A percentile compares a stretch with the other conserved stretches of the same genome.
phyloP scores from a whole-genome alignment of 768 basidiomycete species.

The Tylopilus sp. region DNA sequence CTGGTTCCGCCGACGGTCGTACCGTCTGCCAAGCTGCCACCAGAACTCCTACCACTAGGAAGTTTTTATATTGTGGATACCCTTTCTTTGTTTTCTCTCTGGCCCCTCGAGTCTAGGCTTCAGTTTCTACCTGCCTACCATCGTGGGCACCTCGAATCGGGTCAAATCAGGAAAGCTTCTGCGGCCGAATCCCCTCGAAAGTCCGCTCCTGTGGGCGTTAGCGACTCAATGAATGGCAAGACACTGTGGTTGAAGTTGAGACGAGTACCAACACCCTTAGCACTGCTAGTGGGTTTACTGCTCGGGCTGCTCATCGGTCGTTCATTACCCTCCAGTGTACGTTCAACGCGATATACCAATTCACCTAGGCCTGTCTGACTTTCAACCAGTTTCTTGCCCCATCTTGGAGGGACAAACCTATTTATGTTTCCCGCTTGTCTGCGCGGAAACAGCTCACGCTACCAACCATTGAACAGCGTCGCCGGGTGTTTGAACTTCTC shows the following conservation, averaged over 20 bases:
- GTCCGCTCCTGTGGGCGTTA: not conserved
- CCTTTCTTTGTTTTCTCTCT: too few relatives aligned
- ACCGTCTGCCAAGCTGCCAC: too few relatives aligned
- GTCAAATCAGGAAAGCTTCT: not conserved
- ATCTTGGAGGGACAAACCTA: constrained; percentile 55
- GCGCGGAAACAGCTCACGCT: constrained; percentile 63
- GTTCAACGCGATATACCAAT: constrained; percentile 1
- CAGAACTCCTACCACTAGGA: too few relatives aligned
- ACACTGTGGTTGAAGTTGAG: constrained; percentile 33
- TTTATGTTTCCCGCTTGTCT: constrained; percentile 45
- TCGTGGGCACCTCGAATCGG: not conserved
- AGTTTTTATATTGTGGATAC: too few relatives aligned
- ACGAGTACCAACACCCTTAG: constrained; percentile 51
- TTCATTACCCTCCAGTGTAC: constrained; percentile 37
- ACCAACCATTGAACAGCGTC: constrained; percentile 81
- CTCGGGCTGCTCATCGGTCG: constrained; percentile 58
- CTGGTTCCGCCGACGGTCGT: too few relatives aligned
- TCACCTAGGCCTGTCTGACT: not conserved
- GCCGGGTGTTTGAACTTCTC: constrained; percentile 81
- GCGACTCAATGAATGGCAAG: constrained; percentile 27
- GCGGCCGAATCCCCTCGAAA: not conserved
- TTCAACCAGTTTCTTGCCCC: constrained; percentile 25
- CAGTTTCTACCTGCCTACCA: not conserved
- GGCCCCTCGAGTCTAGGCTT: too few relatives aligned
- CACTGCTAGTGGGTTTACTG: constrained; percentile 58